Conservation (phyloP, 805 yeast genomes). For the Myxozyma geophila region DNA sequence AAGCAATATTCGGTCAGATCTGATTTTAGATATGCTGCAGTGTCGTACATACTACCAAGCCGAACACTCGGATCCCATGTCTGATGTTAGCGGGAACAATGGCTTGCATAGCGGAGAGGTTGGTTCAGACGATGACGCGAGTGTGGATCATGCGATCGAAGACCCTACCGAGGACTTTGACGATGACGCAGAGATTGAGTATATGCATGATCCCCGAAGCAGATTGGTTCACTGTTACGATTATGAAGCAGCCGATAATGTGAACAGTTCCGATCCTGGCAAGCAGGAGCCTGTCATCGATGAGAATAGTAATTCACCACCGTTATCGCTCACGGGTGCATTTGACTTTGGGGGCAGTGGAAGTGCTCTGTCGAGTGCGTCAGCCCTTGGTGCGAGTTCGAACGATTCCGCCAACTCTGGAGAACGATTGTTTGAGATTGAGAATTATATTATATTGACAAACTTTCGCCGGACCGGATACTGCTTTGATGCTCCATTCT, state of each 20-base stretch:
- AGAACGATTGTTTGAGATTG: constrained; percentile 26
- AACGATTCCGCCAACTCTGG: constrained; percentile 1
- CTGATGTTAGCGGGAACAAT: background rate
- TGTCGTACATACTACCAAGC: constrained; percentile 25
- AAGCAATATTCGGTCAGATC: constrained; percentile 13
- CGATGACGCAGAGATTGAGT: constrained; percentile 14
- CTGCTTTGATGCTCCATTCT: constrained; percentile 18
- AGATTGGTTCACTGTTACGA: constrained; percentile 21
- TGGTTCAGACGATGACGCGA: constrained; percentile 5
- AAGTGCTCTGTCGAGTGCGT: background rate
- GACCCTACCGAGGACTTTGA: constrained; percentile 13
- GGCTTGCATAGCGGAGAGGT: background rate
- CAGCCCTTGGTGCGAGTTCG: background rate
- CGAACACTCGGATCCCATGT: constrained; percentile 6
- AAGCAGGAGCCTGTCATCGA: background rate
- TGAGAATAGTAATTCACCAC: background rate
- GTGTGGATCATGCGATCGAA: constrained; percentile 6
- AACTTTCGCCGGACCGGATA: constrained; percentile 32
- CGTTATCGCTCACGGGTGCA: constrained; percentile 1
- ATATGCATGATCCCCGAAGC: constrained; percentile 11
- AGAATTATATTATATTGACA: constrained; percentile 19
- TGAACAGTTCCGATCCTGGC: background rate
- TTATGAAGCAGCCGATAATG: background rate
- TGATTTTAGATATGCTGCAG: constrained; percentile 25
- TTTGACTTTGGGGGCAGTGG: background rate